Evolutionary conservation across 164 flowering plant species (phyloP).

Genomic region (Vitis amurensis): DNA sequence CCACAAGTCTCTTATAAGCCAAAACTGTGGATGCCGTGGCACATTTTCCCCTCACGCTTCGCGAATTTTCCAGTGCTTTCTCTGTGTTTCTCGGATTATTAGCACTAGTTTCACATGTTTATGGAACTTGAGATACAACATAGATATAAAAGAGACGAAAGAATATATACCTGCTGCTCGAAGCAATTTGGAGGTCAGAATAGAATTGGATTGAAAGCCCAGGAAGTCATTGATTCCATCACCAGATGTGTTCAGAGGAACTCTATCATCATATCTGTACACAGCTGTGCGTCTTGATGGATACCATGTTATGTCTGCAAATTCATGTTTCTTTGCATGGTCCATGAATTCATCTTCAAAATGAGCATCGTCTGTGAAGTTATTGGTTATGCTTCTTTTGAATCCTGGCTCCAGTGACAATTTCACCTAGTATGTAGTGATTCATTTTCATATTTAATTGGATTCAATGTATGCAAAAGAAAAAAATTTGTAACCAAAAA

Average conservation of each 20-base stretch:
- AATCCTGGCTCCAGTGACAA: constrained; percentile 62
- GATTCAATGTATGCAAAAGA: too few species aligned
- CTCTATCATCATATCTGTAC: constrained; percentile 74
- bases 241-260: constrained; percentile 52
- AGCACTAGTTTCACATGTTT: background rate
- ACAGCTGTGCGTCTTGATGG: constrained; percentile 71
- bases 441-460: background rate
- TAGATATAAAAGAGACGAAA: too few species aligned
- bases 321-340: constrained; percentile 64
- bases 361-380: constrained; percentile 52
- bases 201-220: constrained; percentile 66
- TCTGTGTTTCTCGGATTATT: constrained; percentile 38
- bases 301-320: constrained; percentile 88
- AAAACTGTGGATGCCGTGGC: constrained; percentile 44
- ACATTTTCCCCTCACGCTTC: constrained; percentile 63
- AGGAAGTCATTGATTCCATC: constrained; percentile 75
- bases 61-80: constrained; percentile 53
- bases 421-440: constrained; percentile 44
- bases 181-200: constrained; percentile 38
- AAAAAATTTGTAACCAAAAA: background rate
- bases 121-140: background rate
- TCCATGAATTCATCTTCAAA: constrained; percentile 58
- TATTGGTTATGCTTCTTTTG: constrained; percentile 72
- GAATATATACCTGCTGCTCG: constrained; percentile 57
- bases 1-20: constrained; percentile 59